Percentiles rank a stretch among this genome's conserved stretches.
phyloP scores from a whole-genome alignment of 768 basidiomycete genomes.

The Brasilioporus rufonigricans region DNA sequence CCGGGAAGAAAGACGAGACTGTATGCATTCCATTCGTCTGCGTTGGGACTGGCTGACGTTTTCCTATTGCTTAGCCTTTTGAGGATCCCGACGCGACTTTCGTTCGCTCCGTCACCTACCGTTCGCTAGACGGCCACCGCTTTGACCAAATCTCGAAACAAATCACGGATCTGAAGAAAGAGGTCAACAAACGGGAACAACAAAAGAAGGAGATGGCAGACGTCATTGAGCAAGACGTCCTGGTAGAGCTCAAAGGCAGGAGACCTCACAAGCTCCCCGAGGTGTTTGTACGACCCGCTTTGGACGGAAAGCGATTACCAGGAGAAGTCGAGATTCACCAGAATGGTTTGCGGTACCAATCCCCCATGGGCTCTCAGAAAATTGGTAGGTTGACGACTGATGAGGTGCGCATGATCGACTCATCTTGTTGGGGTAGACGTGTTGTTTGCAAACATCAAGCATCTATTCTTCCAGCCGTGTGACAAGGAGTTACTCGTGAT shows the following conservation, averaged over 20 bases:
- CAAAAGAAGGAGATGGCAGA: conserved; percentile 99
- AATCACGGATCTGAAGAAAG: conserved; percentile 94
- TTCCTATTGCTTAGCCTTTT: conserved; percentile 60
- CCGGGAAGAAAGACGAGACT: conserved; percentile 98
- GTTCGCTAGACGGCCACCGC: conserved; percentile 84
- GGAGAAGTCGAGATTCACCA: conserved; percentile 99
- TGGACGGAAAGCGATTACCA: conserved; percentile 91
- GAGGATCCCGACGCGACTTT: conserved; percentile 97
- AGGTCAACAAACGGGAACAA: conserved; percentile 94
- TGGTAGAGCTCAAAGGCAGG: conserved; percentile 86
- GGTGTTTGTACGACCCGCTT: conserved; percentile 88
- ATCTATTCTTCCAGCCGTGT: conserved; percentile 98
- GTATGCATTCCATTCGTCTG: conserved; percentile 39
- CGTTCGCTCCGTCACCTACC: conserved; percentile 92
- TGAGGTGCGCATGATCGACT: not conserved
- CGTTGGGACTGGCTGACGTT: conserved; percentile 6
- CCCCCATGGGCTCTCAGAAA: conserved; percentile 82
- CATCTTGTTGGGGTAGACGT: conserved; percentile 56
- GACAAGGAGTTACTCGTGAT: conserved; percentile 94
- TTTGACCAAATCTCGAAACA: conserved; percentile 87
- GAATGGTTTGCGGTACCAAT: conserved; percentile 93
- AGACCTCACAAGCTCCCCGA: conserved; percentile 85
- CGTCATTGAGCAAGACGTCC: conserved; percentile 90
- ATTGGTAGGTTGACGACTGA: conserved; percentile 58
- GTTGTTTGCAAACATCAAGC: conserved; percentile 95